Conservation (phyloP, 345 rosid species). For the Anacardium occidentale region DNA sequence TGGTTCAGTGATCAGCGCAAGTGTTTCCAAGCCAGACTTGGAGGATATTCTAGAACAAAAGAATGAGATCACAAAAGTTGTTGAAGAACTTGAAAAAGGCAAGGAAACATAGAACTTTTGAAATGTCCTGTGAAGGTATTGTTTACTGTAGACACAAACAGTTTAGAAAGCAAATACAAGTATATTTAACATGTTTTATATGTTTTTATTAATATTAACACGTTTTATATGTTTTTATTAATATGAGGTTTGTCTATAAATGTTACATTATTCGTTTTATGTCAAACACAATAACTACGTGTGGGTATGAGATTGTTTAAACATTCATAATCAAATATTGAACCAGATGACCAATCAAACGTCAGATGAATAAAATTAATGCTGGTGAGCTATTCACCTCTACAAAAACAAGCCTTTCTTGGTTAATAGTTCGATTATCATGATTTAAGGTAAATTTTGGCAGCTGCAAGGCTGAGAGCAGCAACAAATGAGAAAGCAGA, state of each 20-base stretch:
- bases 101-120: too few relatives aligned
- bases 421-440: neutral
- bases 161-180: too few relatives aligned
- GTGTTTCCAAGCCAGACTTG: constrained; percentile 16
- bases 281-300: constrained; percentile 21
- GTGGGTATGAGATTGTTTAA: constrained; percentile 26
- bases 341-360: constrained; percentile 22
- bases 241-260: too few relatives aligned
- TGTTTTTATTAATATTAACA: too few relatives aligned
- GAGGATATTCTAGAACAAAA: constrained; percentile 25
- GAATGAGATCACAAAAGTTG: constrained; percentile 27
- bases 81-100: constrained; percentile 29
- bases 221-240: too few relatives aligned
- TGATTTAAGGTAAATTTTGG: neutral
- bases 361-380: constrained; percentile 27
- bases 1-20: constrained; percentile 19
- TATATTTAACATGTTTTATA: too few relatives aligned
- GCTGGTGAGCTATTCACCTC: constrained; percentile 14
- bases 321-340: constrained; percentile 14
- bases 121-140: neutral
- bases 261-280: too few relatives aligned
- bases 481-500: constrained; percentile 24
- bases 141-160: too few relatives aligned
- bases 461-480: constrained; percentile 21
- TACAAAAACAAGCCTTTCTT: too few relatives aligned